These are phyloP conservation scores for Croton setiger DNA, from an alignment of 441 rosid species.

Conservation along the genomic window DNA sequence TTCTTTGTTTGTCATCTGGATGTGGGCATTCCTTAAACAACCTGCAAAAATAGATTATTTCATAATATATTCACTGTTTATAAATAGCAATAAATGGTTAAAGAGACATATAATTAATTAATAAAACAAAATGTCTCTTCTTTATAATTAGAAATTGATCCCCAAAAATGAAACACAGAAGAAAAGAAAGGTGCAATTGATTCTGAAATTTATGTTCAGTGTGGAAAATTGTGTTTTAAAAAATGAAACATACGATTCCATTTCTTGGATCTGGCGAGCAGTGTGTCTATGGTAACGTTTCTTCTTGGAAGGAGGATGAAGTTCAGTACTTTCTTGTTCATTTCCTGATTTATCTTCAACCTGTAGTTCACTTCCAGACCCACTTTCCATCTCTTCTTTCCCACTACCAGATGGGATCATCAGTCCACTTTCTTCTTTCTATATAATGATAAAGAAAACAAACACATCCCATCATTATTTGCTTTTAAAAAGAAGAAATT, in stretches of 20 bases:
- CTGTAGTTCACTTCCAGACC: slow-evolving; percentile 82
- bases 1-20: slow-evolving; percentile 92
- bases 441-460: slow-evolving; percentile 3
- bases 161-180: too few relatives aligned
- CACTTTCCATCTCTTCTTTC: slow-evolving; percentile 79
- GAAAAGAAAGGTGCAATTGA: too few relatives aligned
- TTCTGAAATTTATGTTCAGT: too few relatives aligned
- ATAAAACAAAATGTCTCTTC: neutral
- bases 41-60: slow-evolving; percentile 36
- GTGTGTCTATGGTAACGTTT: slow-evolving; percentile 92
- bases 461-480: neutral
- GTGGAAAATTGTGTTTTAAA: too few relatives aligned
- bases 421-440: slow-evolving; percentile 75
- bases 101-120: neutral
- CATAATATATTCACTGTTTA: neutral
- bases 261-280: slow-evolving; percentile 85
- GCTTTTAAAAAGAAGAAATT: neutral
- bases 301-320: slow-evolving; percentile 49
- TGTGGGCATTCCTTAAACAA: slow-evolving; percentile 88
- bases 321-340: slow-evolving; percentile 52
- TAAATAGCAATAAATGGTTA: neutral
- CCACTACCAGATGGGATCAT: slow-evolving; percentile 48
- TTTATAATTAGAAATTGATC: too few relatives aligned
- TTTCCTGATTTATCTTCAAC: slow-evolving; percentile 62
- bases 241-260: slow-evolving; percentile 68